These are phyloP conservation scores for Kwoniella europaea DNA, from an alignment of 768 basidiomycete genomes.

Conservation along the genomic window DNA sequence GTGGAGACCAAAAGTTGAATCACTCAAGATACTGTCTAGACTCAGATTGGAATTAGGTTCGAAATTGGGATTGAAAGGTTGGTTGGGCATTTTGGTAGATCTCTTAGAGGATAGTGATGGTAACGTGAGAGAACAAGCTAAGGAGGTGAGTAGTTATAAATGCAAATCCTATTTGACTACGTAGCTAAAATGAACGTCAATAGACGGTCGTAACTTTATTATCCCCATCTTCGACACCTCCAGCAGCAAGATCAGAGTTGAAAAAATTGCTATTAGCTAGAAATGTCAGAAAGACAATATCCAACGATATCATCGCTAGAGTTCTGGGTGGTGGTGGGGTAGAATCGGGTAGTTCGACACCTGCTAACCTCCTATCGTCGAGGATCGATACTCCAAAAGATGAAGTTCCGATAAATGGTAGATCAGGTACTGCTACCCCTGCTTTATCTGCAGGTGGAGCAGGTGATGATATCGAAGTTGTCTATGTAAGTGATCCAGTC, in stretches of 20 bases:
- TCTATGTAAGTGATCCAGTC: slow-evolving; percentile 37
- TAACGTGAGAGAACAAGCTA: slow-evolving; percentile 83
- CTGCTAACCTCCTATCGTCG: slow-evolving; percentile 1
- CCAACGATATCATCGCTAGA: slow-evolving; percentile 70
- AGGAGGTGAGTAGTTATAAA: slow-evolving; percentile 58
- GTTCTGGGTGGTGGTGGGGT: slow-evolving; percentile 37
- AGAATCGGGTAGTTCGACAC: slow-evolving; percentile 18
- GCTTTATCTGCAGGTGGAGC: slow-evolving; percentile 7
- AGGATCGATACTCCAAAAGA: not conserved
- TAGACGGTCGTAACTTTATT: slow-evolving; percentile 80
- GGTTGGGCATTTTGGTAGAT: slow-evolving; percentile 77
- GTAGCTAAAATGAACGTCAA: too few relatives aligned
- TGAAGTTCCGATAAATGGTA: not conserved
- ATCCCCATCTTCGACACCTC: slow-evolving; percentile 77
- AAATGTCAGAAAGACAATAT: slow-evolving; percentile 82
- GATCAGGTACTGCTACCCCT: slow-evolving; percentile 22
- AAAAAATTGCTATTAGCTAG: slow-evolving; percentile 84
- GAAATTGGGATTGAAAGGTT: slow-evolving; percentile 61
- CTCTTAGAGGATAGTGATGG: slow-evolving; percentile 88
- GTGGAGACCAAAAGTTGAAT: slow-evolving; percentile 50
- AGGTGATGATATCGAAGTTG: slow-evolving; percentile 42
- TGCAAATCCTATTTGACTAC: not conserved
- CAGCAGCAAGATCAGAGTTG: slow-evolving; percentile 86
- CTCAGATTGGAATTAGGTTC: slow-evolving; percentile 35
- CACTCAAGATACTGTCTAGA: slow-evolving; percentile 42